Conservation (phyloP, 768 basidiomycete species). For the Agaricus blazei region DNA sequence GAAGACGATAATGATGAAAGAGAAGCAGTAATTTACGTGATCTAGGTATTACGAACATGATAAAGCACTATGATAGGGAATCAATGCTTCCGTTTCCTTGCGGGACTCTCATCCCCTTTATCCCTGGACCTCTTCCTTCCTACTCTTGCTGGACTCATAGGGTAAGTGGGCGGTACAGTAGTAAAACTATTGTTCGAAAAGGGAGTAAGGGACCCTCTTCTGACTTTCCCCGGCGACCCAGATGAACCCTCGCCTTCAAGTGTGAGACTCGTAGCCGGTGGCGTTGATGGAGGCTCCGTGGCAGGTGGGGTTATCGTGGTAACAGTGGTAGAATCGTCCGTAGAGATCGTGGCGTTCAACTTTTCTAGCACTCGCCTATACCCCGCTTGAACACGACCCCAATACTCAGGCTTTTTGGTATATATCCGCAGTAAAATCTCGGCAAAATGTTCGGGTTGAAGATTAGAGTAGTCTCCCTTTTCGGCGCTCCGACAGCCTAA, state of each 20-base stretch:
- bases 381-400: constrained; percentile 62
- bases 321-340: not conserved
- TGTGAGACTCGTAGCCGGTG: constrained; percentile 27
- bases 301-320: constrained; percentile 26
- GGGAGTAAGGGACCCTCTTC: constrained; percentile 13
- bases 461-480: constrained; percentile 55
- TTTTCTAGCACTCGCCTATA: constrained; percentile 42
- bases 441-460: constrained; percentile 61
- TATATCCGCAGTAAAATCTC: constrained; percentile 70
- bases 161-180: constrained; percentile 29
- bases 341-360: not conserved
- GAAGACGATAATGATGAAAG: too few species aligned
- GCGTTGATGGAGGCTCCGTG: constrained; percentile 32
- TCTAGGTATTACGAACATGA: not conserved
- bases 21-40: too few species aligned
- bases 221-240: not conserved
- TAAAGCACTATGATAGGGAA: not conserved
- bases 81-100: constrained; percentile 2
- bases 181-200: constrained; percentile 43
- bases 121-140: constrained; percentile 6
- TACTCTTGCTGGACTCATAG: constrained; percentile 1
- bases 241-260: constrained; percentile 13
- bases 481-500: constrained; percentile 41
- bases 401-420: constrained; percentile 55
- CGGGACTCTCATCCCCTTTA: not conserved